A percentile compares a stretch with the other conserved stretches of the same genome.
Evolutionary conservation across 768 basidiomycete genomes (phyloP).

Genomic region (Dacryopinax primogenitus): DNA sequence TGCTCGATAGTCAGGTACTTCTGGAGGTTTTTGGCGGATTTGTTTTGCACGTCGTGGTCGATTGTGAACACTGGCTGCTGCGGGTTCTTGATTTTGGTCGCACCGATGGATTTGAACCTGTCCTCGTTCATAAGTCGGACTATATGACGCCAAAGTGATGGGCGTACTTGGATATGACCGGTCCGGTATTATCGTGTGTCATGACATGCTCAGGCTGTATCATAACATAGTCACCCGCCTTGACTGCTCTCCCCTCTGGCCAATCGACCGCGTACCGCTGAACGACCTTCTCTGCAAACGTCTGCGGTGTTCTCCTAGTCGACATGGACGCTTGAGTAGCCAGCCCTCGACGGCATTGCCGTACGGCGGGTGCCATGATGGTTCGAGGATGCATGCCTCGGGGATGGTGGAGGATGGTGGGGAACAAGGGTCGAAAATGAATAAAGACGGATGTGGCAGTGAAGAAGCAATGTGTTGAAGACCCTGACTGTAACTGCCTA

Average conservation of each 20-base stretch:
- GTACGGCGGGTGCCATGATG: neutral
- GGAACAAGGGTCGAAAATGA: neutral
- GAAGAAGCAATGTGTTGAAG: neutral
- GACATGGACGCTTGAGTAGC: constrained; percentile 9
- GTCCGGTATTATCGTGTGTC: constrained; percentile 97
- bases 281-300: constrained; percentile 92
- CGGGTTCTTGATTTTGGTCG: constrained; percentile 65
- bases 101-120: constrained; percentile 92
- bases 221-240: constrained; percentile 99
- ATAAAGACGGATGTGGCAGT: neutral
- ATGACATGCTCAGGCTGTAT: constrained; percentile 96
- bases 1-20: constrained; percentile 88
- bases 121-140: neutral
- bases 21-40: constrained; percentile 70
- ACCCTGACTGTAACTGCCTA: neutral
- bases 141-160: neutral
- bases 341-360: neutral
- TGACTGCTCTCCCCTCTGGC: constrained; percentile 62
- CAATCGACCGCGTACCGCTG: constrained; percentile 93
- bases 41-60: constrained; percentile 98
- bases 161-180: constrained; percentile 89
- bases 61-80: constrained; percentile 88
- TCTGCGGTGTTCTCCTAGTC: constrained; percentile 46
- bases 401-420: neutral
- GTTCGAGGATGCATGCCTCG: constrained; percentile 8